phyloP scores from a whole-genome alignment of 2,329 filamentous ascomycete species.

The Penicillium sp. region DNA sequence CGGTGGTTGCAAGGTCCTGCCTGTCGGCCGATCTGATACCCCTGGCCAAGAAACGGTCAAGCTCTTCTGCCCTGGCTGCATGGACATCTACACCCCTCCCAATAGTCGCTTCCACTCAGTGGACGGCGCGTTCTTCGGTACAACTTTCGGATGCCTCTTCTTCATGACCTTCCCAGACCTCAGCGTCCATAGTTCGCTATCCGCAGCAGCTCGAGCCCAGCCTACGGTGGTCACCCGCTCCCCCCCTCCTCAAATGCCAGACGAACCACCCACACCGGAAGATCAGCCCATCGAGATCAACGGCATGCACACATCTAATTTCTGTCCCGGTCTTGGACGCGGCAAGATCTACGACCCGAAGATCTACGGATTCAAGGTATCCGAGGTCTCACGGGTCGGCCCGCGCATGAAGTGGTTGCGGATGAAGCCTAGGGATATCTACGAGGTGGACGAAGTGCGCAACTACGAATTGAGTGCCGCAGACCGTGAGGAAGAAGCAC shows the following conservation, averaged over 20 bases:
- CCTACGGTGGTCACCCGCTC: slow-evolving; percentile 29
- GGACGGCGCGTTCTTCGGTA: slow-evolving; percentile 96
- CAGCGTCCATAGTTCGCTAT: slow-evolving; percentile 63
- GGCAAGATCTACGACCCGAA: slow-evolving; percentile 89
- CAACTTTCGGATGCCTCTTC: slow-evolving; percentile 95
- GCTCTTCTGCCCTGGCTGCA: slow-evolving; percentile 93
- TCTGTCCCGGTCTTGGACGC: slow-evolving; percentile 80
- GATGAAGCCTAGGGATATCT: slow-evolving; percentile 76
- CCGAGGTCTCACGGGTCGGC: slow-evolving; percentile 83
- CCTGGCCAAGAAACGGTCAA: slow-evolving; percentile 98
- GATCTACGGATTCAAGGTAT: slow-evolving; percentile 96
- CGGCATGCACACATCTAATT: slow-evolving; percentile 81
- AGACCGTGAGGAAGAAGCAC: neutral
- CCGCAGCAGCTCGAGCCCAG: slow-evolving; percentile 26
- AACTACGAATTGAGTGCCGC: slow-evolving; percentile 35
- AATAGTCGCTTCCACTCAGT: slow-evolving; percentile 98
- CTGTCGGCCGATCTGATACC: slow-evolving; percentile 90
- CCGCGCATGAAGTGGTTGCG: slow-evolving; percentile 97
- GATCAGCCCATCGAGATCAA: slow-evolving; percentile 66
- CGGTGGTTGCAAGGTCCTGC: slow-evolving; percentile 84
- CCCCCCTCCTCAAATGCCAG: slow-evolving; percentile 24
- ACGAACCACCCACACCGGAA: slow-evolving; percentile 39
- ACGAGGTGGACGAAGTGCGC: slow-evolving; percentile 74
- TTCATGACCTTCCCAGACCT: slow-evolving; percentile 98
- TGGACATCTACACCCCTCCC: slow-evolving; percentile 95